Evolutionary conservation across 1,284 basidiomycete genomes (phyloP).

Genomic region (Volvariella surrecta): DNA sequence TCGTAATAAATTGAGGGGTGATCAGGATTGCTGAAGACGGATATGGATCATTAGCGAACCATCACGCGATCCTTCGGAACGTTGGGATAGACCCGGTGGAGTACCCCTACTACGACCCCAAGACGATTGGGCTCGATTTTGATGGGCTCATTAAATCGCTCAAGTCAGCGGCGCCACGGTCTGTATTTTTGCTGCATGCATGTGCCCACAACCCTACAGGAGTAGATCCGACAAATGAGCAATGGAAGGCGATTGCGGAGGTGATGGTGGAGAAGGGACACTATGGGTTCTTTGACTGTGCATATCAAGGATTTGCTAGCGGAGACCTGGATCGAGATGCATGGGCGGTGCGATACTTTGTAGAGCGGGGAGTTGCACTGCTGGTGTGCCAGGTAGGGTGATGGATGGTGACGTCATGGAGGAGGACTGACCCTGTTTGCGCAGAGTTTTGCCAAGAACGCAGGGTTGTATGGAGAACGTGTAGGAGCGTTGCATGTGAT

Average conservation of each 20-base stretch:
- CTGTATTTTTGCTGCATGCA: slow-evolving; percentile 86
- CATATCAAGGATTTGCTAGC: slow-evolving; percentile 91
- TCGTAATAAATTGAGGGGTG: slow-evolving; percentile 11
- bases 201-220: slow-evolving; percentile 97
- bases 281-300: slow-evolving; percentile 92
- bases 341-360: slow-evolving; percentile 74
- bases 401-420: slow-evolving; percentile 5
- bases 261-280: slow-evolving; percentile 72
- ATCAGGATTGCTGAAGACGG: slow-evolving; percentile 3
- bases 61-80: slow-evolving; percentile 83
- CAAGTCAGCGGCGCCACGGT: slow-evolving; percentile 57
- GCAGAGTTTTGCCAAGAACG: slow-evolving; percentile 95
- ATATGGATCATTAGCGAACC: slow-evolving; percentile 58
- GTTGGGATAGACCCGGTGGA: slow-evolving; percentile 74
- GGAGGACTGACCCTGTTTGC: not conserved
- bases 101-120: slow-evolving; percentile 89
- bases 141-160: slow-evolving; percentile 64
- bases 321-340: slow-evolving; percentile 76
- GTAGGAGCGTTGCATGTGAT: slow-evolving; percentile 82
- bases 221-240: slow-evolving; percentile 84
- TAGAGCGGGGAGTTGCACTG: slow-evolving; percentile 63
- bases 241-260: slow-evolving; percentile 81
- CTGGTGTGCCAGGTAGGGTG: slow-evolving; percentile 74
- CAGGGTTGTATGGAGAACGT: slow-evolving; percentile 89
- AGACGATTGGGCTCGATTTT: slow-evolving; percentile 86